phyloP scores from a whole-genome alignment of 2,329 filamentous ascomycete species.

The Alternaria rosae region DNA sequence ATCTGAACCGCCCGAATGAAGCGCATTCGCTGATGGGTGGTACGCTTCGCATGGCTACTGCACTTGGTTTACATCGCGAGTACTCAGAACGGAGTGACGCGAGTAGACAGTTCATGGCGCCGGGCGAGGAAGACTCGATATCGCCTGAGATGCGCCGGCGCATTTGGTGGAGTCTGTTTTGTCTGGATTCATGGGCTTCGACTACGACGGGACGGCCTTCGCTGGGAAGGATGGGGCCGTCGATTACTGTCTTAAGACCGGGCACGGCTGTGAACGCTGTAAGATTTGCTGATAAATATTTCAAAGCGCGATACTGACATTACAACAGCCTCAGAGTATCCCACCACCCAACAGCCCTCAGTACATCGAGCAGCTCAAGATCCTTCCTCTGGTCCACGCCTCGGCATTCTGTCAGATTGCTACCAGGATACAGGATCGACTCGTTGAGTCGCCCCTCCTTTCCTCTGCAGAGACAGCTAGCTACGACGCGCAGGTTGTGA shows the following conservation, averaged over 20 bases:
- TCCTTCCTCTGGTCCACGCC: conserved; percentile 76
- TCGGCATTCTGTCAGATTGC: conserved; percentile 82
- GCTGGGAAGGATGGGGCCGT: conserved; percentile 49
- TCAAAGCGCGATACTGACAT: conserved; percentile 8
- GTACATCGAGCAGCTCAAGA: conserved; percentile 65
- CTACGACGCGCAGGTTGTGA: conserved; percentile 72
- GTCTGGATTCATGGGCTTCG: conserved; percentile 54
- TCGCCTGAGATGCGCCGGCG: conserved; percentile 51
- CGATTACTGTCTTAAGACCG: conserved; percentile 49
- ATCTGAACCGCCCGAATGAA: conserved; percentile 79
- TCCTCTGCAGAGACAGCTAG: conserved; percentile 70
- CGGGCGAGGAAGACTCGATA: conserved; percentile 43
- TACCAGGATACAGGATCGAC: conserved; percentile 76
- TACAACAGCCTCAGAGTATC: conserved; percentile 23
- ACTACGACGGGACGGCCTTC: conserved; percentile 54
- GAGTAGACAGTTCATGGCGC: conserved; percentile 23
- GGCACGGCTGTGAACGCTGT: conserved; percentile 45
- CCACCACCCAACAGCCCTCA: conserved; percentile 46
- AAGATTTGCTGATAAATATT: conserved; percentile 8
- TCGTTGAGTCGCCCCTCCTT: conserved; percentile 73
- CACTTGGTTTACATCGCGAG: conserved; percentile 75
- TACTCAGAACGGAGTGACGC: conserved; percentile 50
- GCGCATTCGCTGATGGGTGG: conserved; percentile 76
- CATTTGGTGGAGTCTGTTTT: conserved; percentile 57
- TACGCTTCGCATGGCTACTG: conserved; percentile 76